Conservation (phyloP, 805 yeast species). For the Candida tibetensis region DNA sequence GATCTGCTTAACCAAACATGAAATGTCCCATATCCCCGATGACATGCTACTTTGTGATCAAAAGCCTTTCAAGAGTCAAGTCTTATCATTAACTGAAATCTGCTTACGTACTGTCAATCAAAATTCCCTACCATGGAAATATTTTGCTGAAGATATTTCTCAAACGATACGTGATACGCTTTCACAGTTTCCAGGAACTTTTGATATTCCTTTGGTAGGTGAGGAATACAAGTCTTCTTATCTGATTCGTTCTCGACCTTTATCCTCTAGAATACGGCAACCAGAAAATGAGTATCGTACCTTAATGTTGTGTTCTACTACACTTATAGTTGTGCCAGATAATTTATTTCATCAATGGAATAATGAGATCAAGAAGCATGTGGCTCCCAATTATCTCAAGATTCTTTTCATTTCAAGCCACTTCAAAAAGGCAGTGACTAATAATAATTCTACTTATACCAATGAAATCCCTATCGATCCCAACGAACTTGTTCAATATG, state of each 20-base stretch:
- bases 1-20: constrained; percentile 53
- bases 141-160: constrained; percentile 45
- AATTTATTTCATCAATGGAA: constrained; percentile 67
- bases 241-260: constrained; percentile 17
- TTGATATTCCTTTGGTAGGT: constrained; percentile 28
- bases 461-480: constrained; percentile 24
- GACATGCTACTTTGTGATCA: constrained; percentile 19
- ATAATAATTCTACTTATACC: constrained; percentile 15
- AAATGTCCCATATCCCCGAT: constrained; percentile 45
- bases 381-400: constrained; percentile 35
- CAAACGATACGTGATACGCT: constrained; percentile 36
- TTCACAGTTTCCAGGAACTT: constrained; percentile 42
- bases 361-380: constrained; percentile 55
- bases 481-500: constrained; percentile 40
- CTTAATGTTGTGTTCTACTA: constrained; percentile 47
- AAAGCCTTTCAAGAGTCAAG: neutral
- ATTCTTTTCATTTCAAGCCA: constrained; percentile 31
- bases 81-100: constrained; percentile 27
- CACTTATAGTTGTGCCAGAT: constrained; percentile 64
- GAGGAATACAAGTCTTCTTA: constrained; percentile 19
- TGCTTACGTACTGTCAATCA: constrained; percentile 44
- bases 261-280: constrained; percentile 13
- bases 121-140: constrained; percentile 59
- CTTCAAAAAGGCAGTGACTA: constrained; percentile 21
- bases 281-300: constrained; percentile 21